Evolutionary conservation across 2,329 filamentous ascomycete genomes (phyloP).

Genomic region (Stemphylium vesicarium): DNA sequence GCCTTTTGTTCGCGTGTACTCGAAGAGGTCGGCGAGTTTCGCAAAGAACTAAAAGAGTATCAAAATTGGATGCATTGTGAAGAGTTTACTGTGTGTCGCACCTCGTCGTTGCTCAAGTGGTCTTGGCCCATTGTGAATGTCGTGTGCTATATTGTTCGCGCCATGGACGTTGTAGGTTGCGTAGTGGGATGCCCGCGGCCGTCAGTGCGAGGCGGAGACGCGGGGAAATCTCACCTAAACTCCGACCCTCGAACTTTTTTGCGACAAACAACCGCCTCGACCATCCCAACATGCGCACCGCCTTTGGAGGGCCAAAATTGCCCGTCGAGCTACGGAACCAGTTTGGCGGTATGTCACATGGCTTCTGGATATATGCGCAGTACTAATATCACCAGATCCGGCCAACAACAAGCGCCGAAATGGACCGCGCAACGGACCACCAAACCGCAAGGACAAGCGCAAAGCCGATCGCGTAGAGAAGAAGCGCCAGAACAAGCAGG

Average conservation of each 20-base stretch:
- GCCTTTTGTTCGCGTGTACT: conserved; percentile 68
- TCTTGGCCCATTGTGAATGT: conserved; percentile 54
- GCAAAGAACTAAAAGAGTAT: conserved; percentile 69
- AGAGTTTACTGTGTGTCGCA: conserved; percentile 46
- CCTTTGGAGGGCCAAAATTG: conserved; percentile 52
- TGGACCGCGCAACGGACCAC: conserved; percentile 35
- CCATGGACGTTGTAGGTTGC: conserved; percentile 25
- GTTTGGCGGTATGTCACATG: conserved; percentile 38
- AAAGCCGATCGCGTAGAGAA: conserved; percentile 70
- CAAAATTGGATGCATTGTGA: not conserved
- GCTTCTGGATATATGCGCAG: not conserved
- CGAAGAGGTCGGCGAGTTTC: conserved; percentile 71
- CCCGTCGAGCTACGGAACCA: conserved; percentile 55
- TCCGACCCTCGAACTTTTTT: conserved; percentile 45
- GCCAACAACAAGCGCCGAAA: conserved; percentile 31
- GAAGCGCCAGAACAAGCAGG: conserved; percentile 53
- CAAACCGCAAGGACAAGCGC: conserved; percentile 68
- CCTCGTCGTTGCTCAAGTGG: conserved; percentile 68
- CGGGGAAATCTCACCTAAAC: conserved; percentile 28
- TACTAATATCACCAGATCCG: conserved; percentile 32
- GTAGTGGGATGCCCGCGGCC: conserved; percentile 26
- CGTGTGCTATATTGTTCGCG: conserved; percentile 27
- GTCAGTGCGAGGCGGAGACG: conserved; percentile 30
- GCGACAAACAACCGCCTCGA: conserved; percentile 16
- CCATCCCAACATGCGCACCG: conserved; percentile 46